phyloP scores from a whole-genome alignment of 73 alveolate genomes.

The Paramecium sonneborni region DNA sequence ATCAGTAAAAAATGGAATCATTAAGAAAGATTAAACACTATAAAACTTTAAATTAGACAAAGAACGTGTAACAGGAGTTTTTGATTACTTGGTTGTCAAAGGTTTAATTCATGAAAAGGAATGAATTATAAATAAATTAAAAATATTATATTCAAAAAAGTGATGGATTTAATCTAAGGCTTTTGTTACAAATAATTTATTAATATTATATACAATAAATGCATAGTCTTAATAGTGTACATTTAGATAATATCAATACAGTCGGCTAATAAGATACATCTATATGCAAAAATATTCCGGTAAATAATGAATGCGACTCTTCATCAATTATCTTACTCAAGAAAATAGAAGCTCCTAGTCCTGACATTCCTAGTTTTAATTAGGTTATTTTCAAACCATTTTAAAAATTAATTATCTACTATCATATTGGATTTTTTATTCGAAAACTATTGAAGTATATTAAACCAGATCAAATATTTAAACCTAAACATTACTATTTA shows the following conservation, averaged over 20 bases:
- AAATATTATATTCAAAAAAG: not conserved
- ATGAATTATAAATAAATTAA: slow-evolving; percentile 29
- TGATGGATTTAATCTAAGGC: not conserved
- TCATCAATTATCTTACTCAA: not conserved
- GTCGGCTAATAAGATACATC: slow-evolving; percentile 6
- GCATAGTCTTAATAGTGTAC: slow-evolving; percentile 15
- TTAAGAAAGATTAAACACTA: slow-evolving; percentile 61
- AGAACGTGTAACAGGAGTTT: slow-evolving; percentile 64
- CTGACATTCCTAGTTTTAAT: not conserved
- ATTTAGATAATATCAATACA: not conserved
- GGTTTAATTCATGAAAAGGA: slow-evolving; percentile 56
- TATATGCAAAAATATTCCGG: not conserved
- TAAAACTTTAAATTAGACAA: slow-evolving; percentile 60
- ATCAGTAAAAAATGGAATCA: slow-evolving; percentile 54
- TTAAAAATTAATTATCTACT: not conserved
- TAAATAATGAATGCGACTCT: not conserved
- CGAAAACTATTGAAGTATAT: not conserved
- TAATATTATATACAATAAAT: not conserved
- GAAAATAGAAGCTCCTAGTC: slow-evolving; percentile 8
- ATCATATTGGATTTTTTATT: not conserved
- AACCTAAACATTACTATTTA: not conserved
- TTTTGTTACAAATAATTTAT: not conserved
- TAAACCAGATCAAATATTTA: not conserved
- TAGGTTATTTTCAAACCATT: not conserved
- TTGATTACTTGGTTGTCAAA: slow-evolving; percentile 60